Percentiles rank a stretch among this genome's conserved stretches.
phyloP scores from a whole-genome alignment of 2,329 filamentous ascomycete genomes.

The Aspergillus floridensis region DNA sequence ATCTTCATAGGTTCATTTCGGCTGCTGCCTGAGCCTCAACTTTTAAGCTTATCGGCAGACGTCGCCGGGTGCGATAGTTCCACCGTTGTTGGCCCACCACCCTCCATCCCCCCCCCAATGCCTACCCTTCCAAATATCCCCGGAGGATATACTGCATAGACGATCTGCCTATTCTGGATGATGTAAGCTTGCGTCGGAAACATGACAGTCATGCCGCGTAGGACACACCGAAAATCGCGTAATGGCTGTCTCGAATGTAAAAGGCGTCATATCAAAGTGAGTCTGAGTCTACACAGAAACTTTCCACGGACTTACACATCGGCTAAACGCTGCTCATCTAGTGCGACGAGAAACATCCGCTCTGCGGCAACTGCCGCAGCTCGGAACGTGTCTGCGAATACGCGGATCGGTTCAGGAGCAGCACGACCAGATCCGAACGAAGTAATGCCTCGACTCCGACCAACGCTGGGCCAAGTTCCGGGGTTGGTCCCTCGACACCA shows the following conservation, averaged over 20 bases:
- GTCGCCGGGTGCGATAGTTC: background rate
- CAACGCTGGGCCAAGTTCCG: background rate
- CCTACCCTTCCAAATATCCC: background rate
- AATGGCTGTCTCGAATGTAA: conserved; percentile 41
- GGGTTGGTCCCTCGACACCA: background rate
- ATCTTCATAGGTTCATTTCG: conserved; percentile 54
- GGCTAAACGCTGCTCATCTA: conserved; percentile 11
- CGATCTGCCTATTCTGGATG: background rate
- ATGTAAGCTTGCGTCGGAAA: background rate
- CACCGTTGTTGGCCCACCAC: conserved; percentile 10
- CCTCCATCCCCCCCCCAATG: conserved; percentile 1
- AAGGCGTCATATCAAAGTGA: conserved; percentile 39
- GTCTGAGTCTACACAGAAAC: background rate
- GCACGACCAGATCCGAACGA: background rate
- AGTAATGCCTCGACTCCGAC: background rate
- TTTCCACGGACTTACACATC: no score
- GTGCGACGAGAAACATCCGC: conserved; percentile 35
- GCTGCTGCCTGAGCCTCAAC: background rate
- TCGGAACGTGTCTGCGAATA: conserved; percentile 23
- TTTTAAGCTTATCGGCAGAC: background rate
- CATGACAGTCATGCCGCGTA: conserved; percentile 17
- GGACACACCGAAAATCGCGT: conserved; percentile 40
- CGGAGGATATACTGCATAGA: background rate
- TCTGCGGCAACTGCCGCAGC: conserved; percentile 33
- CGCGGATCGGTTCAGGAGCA: background rate